Evolutionary conservation across 441 rosid genomes (phyloP).

Genomic region (Viola pubescens): DNA sequence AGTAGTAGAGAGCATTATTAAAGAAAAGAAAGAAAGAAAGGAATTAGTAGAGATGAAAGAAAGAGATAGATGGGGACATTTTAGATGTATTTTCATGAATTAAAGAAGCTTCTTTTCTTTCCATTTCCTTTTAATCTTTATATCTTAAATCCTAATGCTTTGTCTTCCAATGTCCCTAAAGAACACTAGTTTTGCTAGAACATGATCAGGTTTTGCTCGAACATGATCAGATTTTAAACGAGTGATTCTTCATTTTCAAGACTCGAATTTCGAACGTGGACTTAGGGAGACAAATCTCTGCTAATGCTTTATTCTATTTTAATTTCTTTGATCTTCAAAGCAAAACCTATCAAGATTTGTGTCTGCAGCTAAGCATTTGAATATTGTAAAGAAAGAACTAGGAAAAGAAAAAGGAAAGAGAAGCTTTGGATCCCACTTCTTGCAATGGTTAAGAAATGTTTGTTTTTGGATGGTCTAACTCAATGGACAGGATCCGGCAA

Average conservation of each 20-base stretch:
- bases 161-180: too few species aligned
- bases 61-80: conserved; percentile 35
- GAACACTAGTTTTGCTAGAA: too few species aligned
- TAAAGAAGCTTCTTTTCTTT: conserved; percentile 46
- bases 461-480: conserved; percentile 22
- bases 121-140: conserved; percentile 24
- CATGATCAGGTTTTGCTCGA: neutral
- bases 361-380: conserved; percentile 18
- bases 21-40: neutral
- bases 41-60: conserved; percentile 16
- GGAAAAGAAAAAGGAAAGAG: conserved; percentile 19
- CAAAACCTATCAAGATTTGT: conserved; percentile 16
- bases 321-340: conserved; percentile 19
- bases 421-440: conserved; percentile 46
- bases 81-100: conserved; percentile 40
- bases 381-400: conserved; percentile 15
- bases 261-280: neutral
- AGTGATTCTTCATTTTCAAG: too few species aligned
- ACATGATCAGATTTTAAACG: conserved; percentile 5
- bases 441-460: conserved; percentile 3
- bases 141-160: neutral
- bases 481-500: conserved; percentile 68
- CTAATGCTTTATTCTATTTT: conserved; percentile 7
- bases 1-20: conserved; percentile 15
- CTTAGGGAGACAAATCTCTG: neutral